phyloP scores from a whole-genome alignment of 1,284 basidiomycete genomes.

The Meripilus lineatus region DNA sequence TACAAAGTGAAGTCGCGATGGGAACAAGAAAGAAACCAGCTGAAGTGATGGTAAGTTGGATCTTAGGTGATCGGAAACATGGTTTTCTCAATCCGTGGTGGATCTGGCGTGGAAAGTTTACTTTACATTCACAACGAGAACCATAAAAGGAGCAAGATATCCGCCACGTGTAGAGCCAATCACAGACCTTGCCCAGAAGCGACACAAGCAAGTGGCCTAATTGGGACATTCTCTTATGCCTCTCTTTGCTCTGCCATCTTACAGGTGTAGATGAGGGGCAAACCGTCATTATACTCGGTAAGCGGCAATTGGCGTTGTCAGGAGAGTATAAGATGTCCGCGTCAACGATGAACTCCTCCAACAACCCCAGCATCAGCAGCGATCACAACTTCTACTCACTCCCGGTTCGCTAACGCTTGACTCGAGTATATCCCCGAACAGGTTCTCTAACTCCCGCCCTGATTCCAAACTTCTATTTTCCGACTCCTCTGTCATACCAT shows the following conservation, averaged over 20 bases:
- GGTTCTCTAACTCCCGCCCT: conserved; percentile 1
- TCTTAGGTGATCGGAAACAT: no score
- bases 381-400: conserved; percentile 1
- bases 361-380: conserved; percentile 11
- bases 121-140: conserved; percentile 15
- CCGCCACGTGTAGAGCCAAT: conserved; percentile 9
- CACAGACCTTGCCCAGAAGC: conserved; percentile 12
- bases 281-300: conserved; percentile 20
- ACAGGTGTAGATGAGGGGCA: conserved; percentile 1
- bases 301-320: conserved; percentile 6
- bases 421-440: no score
- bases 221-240: conserved; percentile 28
- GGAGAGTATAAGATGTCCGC: conserved; percentile 20
- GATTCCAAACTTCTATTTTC: conserved; percentile 9
- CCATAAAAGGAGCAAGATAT: conserved; percentile 11
- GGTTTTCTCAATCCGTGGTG: no score
- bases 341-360: conserved; percentile 3
- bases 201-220: conserved; percentile 26
- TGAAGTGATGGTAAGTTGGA: no score
- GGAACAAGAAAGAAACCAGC: no score
- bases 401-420: conserved; percentile 1
- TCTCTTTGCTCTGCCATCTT: conserved; percentile 13
- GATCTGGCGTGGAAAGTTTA: no score
- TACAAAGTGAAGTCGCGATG: no score
- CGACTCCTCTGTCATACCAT: not conserved